Conservation (phyloP, 2,329 filamentous ascomycete species). For the Arthrobotrys iridis region DNA sequence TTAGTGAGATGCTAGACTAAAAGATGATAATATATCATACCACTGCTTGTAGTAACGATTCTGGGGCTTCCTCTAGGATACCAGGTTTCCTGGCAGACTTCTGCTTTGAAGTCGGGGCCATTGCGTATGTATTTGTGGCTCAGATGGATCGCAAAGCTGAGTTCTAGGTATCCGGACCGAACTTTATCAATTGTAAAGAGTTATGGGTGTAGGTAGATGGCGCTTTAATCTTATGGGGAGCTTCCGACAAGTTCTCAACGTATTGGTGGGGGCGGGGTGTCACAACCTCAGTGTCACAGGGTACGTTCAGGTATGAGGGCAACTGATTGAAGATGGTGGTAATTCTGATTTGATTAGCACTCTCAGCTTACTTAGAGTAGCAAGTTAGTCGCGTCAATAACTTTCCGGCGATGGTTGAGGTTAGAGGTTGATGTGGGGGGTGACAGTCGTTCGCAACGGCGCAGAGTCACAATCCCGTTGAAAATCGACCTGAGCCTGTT, state of each 20-base stretch:
- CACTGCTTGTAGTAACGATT: constrained; percentile 27
- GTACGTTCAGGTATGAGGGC: too few relatives aligned
- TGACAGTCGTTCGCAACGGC: not conserved
- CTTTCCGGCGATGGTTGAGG: not conserved
- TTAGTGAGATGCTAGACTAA: not conserved
- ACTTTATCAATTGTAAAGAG: not conserved
- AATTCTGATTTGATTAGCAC: too few relatives aligned
- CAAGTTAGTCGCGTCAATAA: too few relatives aligned
- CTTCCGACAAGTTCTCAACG: too few relatives aligned
- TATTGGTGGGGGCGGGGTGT: too few relatives aligned
- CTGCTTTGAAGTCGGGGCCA: constrained; percentile 27
- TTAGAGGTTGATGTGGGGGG: not conserved
- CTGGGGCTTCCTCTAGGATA: constrained; percentile 27
- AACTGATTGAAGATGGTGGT: too few relatives aligned
- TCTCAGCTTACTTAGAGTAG: too few relatives aligned
- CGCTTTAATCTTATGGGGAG: too few relatives aligned
- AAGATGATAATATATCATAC: not conserved
- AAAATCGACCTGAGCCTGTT: not conserved
- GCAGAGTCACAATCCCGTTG: constrained; percentile 12
- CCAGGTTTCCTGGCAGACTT: constrained; percentile 14
- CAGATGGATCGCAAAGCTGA: too few relatives aligned
- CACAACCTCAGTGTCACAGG: too few relatives aligned
- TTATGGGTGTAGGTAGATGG: too few relatives aligned
- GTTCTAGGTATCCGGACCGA: not conserved
- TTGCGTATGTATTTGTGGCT: too few relatives aligned